Evolutionary conservation across 441 rosid genomes (phyloP).

Genomic region (Erysimum pusillum): DNA sequence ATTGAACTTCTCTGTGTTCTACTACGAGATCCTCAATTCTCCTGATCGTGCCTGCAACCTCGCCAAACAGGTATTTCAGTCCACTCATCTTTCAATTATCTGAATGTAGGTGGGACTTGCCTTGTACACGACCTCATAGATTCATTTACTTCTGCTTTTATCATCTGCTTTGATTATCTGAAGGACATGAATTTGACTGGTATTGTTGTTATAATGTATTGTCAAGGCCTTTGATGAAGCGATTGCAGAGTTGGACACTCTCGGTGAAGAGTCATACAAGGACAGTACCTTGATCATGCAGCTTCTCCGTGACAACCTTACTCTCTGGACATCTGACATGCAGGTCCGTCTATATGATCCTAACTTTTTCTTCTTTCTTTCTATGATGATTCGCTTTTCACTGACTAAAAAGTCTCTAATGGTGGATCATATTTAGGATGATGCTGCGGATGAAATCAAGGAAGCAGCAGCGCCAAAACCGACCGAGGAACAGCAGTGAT

Average conservation of each 20-base stretch:
- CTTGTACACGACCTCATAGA: background rate
- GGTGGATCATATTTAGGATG: constrained; percentile 56
- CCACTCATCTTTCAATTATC: background rate
- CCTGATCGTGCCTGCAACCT: constrained; percentile 82
- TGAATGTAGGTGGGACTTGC: background rate
- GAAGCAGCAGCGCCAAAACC: constrained; percentile 66
- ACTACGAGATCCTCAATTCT: constrained; percentile 76
- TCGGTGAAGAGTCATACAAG: constrained; percentile 83
- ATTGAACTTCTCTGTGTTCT: constrained; percentile 78
- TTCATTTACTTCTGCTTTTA: background rate
- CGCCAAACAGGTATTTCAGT: constrained; percentile 64
- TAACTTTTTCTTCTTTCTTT: background rate
- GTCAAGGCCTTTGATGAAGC: constrained; percentile 76
- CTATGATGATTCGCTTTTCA: background rate
- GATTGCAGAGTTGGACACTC: constrained; percentile 80
- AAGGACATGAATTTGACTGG: background rate
- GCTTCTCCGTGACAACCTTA: constrained; percentile 80
- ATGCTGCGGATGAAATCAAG: constrained; percentile 72
- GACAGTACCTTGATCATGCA: constrained; percentile 86
- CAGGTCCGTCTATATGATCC: constrained; percentile 50
- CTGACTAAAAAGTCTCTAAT: background rate
- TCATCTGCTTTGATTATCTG: background rate
- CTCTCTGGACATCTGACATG: constrained; percentile 82
- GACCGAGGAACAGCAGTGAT: constrained; percentile 59
- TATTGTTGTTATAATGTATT: constrained; percentile 18